Percentiles rank a stretch among this genome's conserved stretches.
Evolutionary conservation across 1,284 basidiomycete genomes (phyloP).

Genomic region (Boletus austroedulis): DNA sequence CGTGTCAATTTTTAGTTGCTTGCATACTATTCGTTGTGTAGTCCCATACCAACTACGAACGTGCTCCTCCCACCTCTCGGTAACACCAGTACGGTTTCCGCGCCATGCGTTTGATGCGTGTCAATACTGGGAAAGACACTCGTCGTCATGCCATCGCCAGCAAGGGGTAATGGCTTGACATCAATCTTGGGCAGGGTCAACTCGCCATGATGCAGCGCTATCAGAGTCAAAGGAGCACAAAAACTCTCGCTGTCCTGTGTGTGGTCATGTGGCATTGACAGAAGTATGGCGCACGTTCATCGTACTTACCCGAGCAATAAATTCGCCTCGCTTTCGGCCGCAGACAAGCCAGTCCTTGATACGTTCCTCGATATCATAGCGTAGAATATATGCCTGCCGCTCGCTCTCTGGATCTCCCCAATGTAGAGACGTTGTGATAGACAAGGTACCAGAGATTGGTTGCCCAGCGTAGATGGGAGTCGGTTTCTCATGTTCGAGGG

Average conservation of each 20-base stretch:
- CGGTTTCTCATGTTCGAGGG: slow-evolving; percentile 30
- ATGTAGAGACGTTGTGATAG: slow-evolving; percentile 67
- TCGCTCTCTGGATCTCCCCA: slow-evolving; percentile 58
- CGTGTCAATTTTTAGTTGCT: neutral
- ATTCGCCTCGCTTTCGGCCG: slow-evolving; percentile 76
- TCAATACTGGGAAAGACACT: slow-evolving; percentile 61
- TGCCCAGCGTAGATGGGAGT: slow-evolving; percentile 73
- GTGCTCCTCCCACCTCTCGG: slow-evolving; percentile 78
- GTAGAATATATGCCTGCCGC: slow-evolving; percentile 50
- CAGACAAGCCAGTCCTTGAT: slow-evolving; percentile 80
- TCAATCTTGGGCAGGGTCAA: slow-evolving; percentile 67
- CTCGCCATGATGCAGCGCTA: slow-evolving; percentile 77
- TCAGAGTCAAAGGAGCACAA: slow-evolving; percentile 61
- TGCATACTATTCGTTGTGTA: slow-evolving; percentile 20
- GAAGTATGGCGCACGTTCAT: neutral
- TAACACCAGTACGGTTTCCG: slow-evolving; percentile 68
- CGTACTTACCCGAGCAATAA: slow-evolving; percentile 56
- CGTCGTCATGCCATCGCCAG: slow-evolving; percentile 51
- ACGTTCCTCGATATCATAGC: slow-evolving; percentile 75
- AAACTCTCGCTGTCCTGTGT: slow-evolving; percentile 56
- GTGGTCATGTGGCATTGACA: neutral
- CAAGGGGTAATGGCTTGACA: slow-evolving; percentile 56
- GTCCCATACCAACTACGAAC: slow-evolving; percentile 71
- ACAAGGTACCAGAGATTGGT: slow-evolving; percentile 62
- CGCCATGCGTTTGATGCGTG: slow-evolving; percentile 73